A percentile compares a stretch with the other conserved stretches of the same genome.
Evolutionary conservation across 2,329 filamentous ascomycete species (phyloP).

Genomic region (Fusarium subglutinans): DNA sequence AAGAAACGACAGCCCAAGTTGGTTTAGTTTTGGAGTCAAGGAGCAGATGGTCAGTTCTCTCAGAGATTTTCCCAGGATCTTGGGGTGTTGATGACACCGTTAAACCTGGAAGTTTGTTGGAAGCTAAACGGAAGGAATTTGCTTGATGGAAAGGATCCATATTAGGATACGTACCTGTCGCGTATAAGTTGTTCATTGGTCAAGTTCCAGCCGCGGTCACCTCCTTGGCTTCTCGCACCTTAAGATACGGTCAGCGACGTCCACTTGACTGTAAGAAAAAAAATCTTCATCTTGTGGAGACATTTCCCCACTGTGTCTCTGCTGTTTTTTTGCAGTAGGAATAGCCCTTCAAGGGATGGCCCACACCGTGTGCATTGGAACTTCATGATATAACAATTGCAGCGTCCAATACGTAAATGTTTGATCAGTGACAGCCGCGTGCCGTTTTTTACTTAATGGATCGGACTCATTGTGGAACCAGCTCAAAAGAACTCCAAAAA

Average conservation of each 20-base stretch:
- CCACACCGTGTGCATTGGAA: constrained; percentile 22
- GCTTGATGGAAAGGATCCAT: not conserved
- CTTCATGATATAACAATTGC: constrained; percentile 1
- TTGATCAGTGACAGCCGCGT: not conserved
- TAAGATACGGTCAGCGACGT: constrained; percentile 25
- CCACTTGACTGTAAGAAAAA: constrained; percentile 15
- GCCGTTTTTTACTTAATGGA: constrained; percentile 29
- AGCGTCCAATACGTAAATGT: constrained; percentile 30
- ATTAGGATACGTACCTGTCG: not conserved
- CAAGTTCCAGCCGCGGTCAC: constrained; percentile 5
- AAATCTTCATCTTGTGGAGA: constrained; percentile 28
- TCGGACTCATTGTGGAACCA: constrained; percentile 22
- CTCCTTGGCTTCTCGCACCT: constrained; percentile 20
- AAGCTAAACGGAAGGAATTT: constrained; percentile 22
- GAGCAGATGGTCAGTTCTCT: constrained; percentile 10
- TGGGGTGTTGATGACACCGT: constrained; percentile 14
- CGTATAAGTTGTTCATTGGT: constrained; percentile 1
- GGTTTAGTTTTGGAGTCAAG: constrained; percentile 9
- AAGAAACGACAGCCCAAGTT: constrained; percentile 14
- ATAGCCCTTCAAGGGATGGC: not conserved
- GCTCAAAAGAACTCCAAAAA: constrained; percentile 3
- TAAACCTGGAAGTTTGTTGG: constrained; percentile 14
- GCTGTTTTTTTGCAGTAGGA: constrained; percentile 10
- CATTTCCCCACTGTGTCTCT: constrained; percentile 23
- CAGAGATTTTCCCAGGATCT: constrained; percentile 38